Evolutionary conservation across 108 stramenopile species (phyloP).

Genomic region (Cyclostephanos invisitatus): DNA sequence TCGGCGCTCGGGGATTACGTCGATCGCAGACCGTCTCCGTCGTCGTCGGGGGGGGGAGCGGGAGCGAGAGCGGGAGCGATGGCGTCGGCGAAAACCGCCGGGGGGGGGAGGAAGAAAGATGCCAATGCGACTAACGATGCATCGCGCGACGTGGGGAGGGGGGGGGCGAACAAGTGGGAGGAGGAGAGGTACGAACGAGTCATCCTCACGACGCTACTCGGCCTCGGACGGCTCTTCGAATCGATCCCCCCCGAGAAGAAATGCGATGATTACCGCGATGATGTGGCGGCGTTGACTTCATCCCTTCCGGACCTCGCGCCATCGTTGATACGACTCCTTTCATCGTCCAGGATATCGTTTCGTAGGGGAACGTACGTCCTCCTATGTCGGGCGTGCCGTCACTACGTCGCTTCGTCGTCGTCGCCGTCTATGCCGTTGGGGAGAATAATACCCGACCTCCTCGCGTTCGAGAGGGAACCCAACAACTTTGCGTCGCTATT

Average conservation of each 20-base stretch:
- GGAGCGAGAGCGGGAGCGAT: no score
- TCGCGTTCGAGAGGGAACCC: conserved; percentile 72
- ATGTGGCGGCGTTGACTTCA: background rate
- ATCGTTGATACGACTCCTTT: conserved; percentile 49
- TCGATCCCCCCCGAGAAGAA: background rate
- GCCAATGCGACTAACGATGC: background rate
- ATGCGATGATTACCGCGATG: background rate
- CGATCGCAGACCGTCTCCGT: background rate
- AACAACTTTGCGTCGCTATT: conserved; percentile 59
- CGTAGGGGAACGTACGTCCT: conserved; percentile 63
- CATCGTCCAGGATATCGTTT: conserved; percentile 52
- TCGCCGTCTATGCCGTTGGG: conserved; percentile 29
- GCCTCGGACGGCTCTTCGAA: conserved; percentile 33
- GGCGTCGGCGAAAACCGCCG: conserved; percentile 1
- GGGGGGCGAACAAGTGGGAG: conserved; percentile 54
- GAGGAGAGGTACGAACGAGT: conserved; percentile 81
- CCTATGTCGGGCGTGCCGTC: conserved; percentile 56
- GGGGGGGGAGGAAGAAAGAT: background rate
- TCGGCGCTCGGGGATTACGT: background rate
- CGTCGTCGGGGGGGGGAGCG: background rate
- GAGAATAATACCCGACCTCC: conserved; percentile 50
- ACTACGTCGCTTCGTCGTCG: background rate
- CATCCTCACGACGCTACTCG: conserved; percentile 38
- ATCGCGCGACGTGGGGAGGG: background rate
- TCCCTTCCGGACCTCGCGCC: conserved; percentile 20